Conservation (phyloP, 2,329 filamentous ascomycete species). For the Penicillium oxalicum region DNA sequence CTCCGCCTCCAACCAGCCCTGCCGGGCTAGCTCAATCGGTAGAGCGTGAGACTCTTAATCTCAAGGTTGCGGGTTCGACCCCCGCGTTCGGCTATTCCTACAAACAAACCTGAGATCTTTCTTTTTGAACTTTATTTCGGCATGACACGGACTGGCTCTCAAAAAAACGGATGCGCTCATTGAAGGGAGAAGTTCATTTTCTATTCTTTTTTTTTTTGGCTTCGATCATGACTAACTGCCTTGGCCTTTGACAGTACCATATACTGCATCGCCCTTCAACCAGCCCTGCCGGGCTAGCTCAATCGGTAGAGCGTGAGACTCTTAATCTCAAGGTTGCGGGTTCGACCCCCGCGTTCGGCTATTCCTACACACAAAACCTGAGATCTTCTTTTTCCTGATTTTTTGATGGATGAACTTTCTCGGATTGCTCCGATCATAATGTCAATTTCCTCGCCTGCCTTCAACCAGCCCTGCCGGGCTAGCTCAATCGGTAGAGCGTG, state of each 20-base stretch:
- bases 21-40: conserved; percentile 49
- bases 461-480: conserved; percentile 34
- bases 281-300: conserved; percentile 42
- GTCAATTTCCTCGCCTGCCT: background rate
- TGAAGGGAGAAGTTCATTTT: too few species aligned
- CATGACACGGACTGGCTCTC: too few species aligned
- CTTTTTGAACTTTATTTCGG: too few species aligned
- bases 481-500: conserved; percentile 49
- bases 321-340: conserved; percentile 42
- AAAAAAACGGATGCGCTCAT: too few species aligned
- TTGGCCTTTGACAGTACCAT: too few species aligned
- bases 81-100: conserved; percentile 35
- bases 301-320: conserved; percentile 49
- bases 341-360: conserved; percentile 41
- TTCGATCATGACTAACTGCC: too few species aligned
- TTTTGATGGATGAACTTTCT: too few species aligned
- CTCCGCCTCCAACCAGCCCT: conserved; percentile 13
- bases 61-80: conserved; percentile 40
- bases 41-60: conserved; percentile 48
- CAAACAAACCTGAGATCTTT: conserved; percentile 12
- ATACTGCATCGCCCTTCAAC: conserved; percentile 1
- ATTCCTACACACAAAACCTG: conserved; percentile 16
- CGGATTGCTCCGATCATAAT: too few species aligned
- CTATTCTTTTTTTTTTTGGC: too few species aligned
- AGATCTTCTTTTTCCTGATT: conserved; percentile 20